Evolutionary conservation across 441 rosid species (phyloP), one percentile per base, ranked within the genome.

Genomic region (Cnidoscolus chayamansa): DNA sequence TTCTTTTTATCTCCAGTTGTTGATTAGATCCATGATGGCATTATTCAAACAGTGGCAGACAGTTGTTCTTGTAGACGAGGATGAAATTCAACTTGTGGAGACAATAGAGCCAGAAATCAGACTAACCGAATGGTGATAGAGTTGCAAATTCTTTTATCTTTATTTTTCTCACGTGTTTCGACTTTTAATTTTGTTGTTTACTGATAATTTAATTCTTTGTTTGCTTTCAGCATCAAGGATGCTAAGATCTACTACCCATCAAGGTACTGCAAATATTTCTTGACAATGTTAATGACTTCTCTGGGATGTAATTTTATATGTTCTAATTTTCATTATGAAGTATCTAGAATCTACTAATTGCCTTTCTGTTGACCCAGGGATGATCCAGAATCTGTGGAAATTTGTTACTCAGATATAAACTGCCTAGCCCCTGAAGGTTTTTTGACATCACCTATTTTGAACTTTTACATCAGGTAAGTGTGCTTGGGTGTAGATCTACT

Each of bases 381-480:
- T 84, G 96, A 87, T 81, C 94, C 87, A 40, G 79, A 83, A 65
- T 80, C 86, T 50, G 87, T 90, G 69, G 90, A 85, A 81, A 86
- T 92, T 49, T 81, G 82, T 83, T 85, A 68, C 81, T 74, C 70
- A 13, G 97, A 94, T 77, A 65, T 87, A 60, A 73, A 81, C 17
- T 87, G 93, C 80, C 90, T 94, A 79, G 86, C 75, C 15, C 92
- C 96, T 75, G 81, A 72, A 79, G 87, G 82, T 54, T 89, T 72
- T 80, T 79, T 95, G 82, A 88, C 88, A 37, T 95, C 99, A 7
- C 80, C 91, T 32, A 81, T 95, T 54, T 91, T 95, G 90, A 95
- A 95, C 65, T 95, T 95, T 65, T 92, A 95, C 79, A 84, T 91
- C 65, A 81, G 87, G 99, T 90, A 80, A 76, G 83, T 80, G 47